Conservation (phyloP, 2,329 filamentous ascomycete species). For the Cladosporium halotolerans region DNA sequence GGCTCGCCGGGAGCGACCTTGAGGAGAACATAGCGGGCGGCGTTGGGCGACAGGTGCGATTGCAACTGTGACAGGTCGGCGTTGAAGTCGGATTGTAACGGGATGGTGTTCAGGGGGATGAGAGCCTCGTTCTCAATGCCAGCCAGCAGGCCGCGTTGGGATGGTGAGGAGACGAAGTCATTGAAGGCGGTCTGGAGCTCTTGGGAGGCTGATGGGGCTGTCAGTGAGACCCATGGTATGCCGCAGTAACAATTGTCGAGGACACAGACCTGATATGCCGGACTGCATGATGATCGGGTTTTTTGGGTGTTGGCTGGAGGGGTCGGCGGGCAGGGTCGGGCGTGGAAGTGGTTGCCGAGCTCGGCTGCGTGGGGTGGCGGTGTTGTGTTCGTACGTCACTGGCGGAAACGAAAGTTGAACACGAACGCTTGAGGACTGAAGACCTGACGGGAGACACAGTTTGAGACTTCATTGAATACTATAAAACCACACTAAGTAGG, state of each 20-base stretch:
- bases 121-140: conserved; percentile 66
- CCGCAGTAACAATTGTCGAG: not conserved
- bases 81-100: conserved; percentile 51
- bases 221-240: conserved; percentile 2
- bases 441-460: too few species aligned
- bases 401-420: not conserved
- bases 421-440: too few species aligned
- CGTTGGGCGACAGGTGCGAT: conserved; percentile 58
- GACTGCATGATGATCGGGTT: conserved; percentile 59
- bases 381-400: conserved; percentile 4
- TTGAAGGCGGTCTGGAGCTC: conserved; percentile 72
- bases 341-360: not conserved
- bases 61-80: conserved; percentile 58
- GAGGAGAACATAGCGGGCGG: conserved; percentile 68
- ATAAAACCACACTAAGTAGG: too few species aligned
- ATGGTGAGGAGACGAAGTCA: conserved; percentile 55
- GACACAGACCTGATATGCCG: conserved; percentile 60
- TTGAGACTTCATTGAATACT: too few species aligned
- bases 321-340: not conserved
- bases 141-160: conserved; percentile 63
- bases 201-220: conserved; percentile 55
- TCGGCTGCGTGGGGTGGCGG: not conserved
- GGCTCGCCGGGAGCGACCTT: conserved; percentile 52
- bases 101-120: conserved; percentile 52
- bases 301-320: not conserved